Conservation (phyloP, 2,329 filamentous ascomycete genomes). For the Aspergillus amoenus region DNA sequence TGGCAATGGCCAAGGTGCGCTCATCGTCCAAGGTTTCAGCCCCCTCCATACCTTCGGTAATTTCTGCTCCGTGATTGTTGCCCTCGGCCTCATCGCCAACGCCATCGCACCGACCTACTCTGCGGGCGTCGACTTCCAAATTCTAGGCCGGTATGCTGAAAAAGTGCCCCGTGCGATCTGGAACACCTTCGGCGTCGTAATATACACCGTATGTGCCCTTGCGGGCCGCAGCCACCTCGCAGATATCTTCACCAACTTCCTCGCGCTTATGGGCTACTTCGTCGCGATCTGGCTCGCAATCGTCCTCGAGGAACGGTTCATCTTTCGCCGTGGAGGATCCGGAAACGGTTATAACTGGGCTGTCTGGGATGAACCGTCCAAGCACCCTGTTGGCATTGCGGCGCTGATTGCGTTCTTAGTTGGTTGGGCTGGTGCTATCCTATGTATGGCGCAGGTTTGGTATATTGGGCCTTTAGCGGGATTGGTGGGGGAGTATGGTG, state of each 20-base stretch:
- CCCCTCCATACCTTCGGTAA: constrained; percentile 63
- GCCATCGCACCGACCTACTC: constrained; percentile 65
- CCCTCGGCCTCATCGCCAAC: constrained; percentile 65
- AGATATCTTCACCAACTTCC: constrained; percentile 67
- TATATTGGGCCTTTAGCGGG: constrained; percentile 64
- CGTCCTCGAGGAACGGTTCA: constrained; percentile 56
- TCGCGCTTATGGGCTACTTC: constrained; percentile 72
- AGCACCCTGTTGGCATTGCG: constrained; percentile 62
- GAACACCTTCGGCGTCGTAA: constrained; percentile 62
- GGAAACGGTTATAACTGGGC: constrained; percentile 57
- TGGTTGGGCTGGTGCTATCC: constrained; percentile 64
- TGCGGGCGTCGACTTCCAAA: constrained; percentile 66
- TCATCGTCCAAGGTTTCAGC: constrained; percentile 62
- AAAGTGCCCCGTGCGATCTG: constrained; percentile 63
- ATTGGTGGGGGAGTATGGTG: constrained; percentile 57
- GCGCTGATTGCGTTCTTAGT: constrained; percentile 62
- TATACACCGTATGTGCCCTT: constrained; percentile 65
- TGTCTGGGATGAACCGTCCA: constrained; percentile 58
- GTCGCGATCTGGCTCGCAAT: constrained; percentile 65
- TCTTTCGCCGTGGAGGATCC: constrained; percentile 53
- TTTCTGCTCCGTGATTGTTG: constrained; percentile 65
- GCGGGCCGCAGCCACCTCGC: constrained; percentile 62
- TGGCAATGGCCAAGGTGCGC: constrained; percentile 58
- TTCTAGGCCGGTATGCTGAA: constrained; percentile 59
- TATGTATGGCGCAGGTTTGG: constrained; percentile 70